Percentiles rank a stretch among this genome's conserved stretches.
Conservation (phyloP, 148 eudicot genomes). For the Amaranthus palmeri region DNA sequence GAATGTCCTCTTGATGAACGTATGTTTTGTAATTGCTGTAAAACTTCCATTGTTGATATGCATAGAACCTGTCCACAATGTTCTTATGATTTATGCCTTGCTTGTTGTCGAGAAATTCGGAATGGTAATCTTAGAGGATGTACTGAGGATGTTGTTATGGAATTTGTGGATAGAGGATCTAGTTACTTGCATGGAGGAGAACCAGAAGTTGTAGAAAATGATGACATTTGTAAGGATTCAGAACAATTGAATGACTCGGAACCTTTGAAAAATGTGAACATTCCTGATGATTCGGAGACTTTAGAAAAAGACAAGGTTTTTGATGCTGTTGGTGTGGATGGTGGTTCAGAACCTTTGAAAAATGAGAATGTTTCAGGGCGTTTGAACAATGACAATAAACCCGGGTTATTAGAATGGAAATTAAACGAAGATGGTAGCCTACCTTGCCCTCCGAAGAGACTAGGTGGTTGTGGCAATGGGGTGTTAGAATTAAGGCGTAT, state of each 20-base stretch:
- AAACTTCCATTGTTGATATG: conserved; percentile 61
- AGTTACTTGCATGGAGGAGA: conserved; percentile 37
- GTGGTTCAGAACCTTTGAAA: not conserved
- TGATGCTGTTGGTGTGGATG: not conserved
- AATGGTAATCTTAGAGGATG: conserved; percentile 39
- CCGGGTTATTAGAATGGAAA: conserved; percentile 37
- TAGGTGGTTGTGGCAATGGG: conserved; percentile 52
- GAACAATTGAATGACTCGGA: not conserved
- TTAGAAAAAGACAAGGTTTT: not conserved
- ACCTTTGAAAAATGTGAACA: not conserved
- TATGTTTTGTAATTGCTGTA: conserved; percentile 51
- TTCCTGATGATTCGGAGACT: not conserved
- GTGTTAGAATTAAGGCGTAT: conserved; percentile 34
- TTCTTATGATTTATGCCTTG: conserved; percentile 60
- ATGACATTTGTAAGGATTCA: not conserved
- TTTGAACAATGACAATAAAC: not conserved
- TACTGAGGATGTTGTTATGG: conserved; percentile 31
- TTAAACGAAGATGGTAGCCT: conserved; percentile 43
- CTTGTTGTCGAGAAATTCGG: conserved; percentile 61
- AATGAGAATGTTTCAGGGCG: conserved; percentile 1
- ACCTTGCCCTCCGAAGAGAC: conserved; percentile 48
- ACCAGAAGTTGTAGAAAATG: not conserved
- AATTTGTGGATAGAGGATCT: conserved; percentile 28
- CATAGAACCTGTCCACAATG: conserved; percentile 57
- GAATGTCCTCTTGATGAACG: conserved; percentile 43